A percentile compares a stretch with the other conserved stretches of the same genome.
These are phyloP conservation scores for Cokeromyces recurvatus DNA, from an alignment of 371 early-diverging fungal species.

Conservation along the genomic window DNA sequence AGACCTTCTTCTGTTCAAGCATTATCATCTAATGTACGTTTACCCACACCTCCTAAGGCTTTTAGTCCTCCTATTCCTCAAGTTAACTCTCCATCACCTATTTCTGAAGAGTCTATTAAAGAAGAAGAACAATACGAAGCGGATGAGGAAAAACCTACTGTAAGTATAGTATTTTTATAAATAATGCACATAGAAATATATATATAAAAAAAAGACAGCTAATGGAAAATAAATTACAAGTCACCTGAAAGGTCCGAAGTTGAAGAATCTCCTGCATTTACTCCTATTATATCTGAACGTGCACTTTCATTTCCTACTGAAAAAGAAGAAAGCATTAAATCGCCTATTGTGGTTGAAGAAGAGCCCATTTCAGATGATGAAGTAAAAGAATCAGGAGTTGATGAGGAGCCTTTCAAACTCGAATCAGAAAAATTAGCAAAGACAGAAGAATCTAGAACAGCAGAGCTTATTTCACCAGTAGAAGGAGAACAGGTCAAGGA, in stretches of 20 bases:
- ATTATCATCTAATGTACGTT: neutral
- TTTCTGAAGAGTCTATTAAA: constrained; percentile 1
- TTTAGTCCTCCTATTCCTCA: neutral
- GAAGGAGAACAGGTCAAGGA: neutral
- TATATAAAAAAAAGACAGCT: no score
- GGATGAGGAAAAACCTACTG: constrained; percentile 5
- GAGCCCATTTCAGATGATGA: constrained; percentile 13
- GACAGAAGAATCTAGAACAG: neutral
- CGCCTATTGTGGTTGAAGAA: neutral
- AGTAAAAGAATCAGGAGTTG: constrained; percentile 9
- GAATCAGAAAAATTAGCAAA: neutral
- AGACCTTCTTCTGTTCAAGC: constrained; percentile 16
- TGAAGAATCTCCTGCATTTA: constrained; percentile 4
- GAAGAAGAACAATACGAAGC: constrained; percentile 8
- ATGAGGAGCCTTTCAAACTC: neutral
- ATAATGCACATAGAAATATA: no score
- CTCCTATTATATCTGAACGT: constrained; percentile 1
- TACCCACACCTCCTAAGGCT: constrained; percentile 3
- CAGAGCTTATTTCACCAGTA: neutral
- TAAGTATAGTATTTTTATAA: neutral
- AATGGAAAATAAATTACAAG: no score
- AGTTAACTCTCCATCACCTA: neutral
- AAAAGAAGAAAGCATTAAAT: neutral
- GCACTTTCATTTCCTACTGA: neutral
- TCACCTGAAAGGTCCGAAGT: constrained; percentile 2